phyloP scores from a whole-genome alignment of 345 rosid genomes.

The Eucalyptus pauciflora region DNA sequence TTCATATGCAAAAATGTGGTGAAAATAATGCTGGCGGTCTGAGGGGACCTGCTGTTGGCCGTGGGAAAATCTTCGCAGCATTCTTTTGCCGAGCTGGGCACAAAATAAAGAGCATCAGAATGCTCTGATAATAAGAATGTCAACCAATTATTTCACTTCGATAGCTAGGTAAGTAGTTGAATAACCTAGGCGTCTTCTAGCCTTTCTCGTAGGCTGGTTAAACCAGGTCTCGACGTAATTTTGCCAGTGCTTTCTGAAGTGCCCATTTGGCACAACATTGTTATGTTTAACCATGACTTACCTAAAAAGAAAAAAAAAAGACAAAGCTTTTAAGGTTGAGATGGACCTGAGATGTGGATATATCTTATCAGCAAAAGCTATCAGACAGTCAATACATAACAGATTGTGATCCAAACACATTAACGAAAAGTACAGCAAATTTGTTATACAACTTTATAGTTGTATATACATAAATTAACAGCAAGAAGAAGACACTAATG shows the following conservation, averaged over 20 bases:
- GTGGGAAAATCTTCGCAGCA: constrained; percentile 87
- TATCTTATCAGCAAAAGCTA: background rate
- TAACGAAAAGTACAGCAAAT: background rate
- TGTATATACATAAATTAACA: too few relatives aligned
- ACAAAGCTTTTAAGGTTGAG: background rate
- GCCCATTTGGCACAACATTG: constrained; percentile 64
- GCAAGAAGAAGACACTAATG: too few relatives aligned
- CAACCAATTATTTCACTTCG: background rate
- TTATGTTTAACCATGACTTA: constrained; percentile 62
- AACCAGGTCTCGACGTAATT: constrained; percentile 82
- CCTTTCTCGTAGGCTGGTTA: constrained; percentile 77
- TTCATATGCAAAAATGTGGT: background rate
- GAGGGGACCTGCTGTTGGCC: constrained; percentile 80
- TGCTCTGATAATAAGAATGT: background rate
- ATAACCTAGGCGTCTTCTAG: constrained; percentile 56
- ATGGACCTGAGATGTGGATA: background rate
- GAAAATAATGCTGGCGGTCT: constrained; percentile 21
- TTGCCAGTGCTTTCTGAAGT: constrained; percentile 87
- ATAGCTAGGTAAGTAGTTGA: background rate
- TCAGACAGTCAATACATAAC: background rate
- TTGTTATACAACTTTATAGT: background rate
- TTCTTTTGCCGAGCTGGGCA: constrained; percentile 76
- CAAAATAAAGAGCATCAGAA: background rate
- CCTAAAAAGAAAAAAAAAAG: background rate
- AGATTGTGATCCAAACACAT: background rate